These are phyloP conservation scores for Tricholoma matsutake DNA, from an alignment of 768 basidiomycete species.

Conservation along the genomic window DNA sequence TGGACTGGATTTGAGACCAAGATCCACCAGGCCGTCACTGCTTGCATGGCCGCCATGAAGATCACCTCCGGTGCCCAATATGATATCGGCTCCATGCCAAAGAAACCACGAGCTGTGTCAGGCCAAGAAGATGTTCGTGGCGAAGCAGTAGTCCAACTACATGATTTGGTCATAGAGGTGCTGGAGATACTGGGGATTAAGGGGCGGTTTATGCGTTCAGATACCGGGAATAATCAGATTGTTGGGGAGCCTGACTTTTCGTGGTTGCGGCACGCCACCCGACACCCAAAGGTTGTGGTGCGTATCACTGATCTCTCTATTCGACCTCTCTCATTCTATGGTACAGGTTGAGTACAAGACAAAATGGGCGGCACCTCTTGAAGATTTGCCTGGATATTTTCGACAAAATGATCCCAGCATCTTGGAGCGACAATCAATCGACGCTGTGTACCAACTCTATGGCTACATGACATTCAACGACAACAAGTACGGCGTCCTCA, in stretches of 20 bases:
- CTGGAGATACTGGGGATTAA: neutral
- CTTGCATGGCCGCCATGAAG: neutral
- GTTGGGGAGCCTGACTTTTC: neutral
- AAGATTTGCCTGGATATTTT: neutral
- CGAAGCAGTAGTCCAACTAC: neutral
- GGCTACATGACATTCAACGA: conserved; percentile 16
- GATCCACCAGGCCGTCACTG: neutral
- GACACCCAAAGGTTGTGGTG: neutral
- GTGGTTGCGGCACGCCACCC: neutral
- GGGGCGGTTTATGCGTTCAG: neutral
- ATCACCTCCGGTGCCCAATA: neutral
- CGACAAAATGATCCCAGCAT: neutral
- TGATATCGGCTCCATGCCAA: neutral
- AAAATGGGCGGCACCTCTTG: neutral
- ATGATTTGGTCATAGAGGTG: neutral
- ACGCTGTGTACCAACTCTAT: conserved; percentile 13
- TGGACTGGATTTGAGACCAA: neutral
- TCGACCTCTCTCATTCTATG: neutral
- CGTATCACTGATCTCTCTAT: neutral
- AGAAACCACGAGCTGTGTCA: neutral
- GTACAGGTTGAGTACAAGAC: neutral
- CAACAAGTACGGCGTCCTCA: conserved; percentile 14
- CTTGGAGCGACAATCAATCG: conserved; percentile 7
- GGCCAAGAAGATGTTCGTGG: neutral
- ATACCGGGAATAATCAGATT: neutral